A percentile compares a stretch with the other conserved stretches of the same genome.
phyloP scores from a whole-genome alignment of 2,329 filamentous ascomycete genomes.

The Paecilomyces sp. region DNA sequence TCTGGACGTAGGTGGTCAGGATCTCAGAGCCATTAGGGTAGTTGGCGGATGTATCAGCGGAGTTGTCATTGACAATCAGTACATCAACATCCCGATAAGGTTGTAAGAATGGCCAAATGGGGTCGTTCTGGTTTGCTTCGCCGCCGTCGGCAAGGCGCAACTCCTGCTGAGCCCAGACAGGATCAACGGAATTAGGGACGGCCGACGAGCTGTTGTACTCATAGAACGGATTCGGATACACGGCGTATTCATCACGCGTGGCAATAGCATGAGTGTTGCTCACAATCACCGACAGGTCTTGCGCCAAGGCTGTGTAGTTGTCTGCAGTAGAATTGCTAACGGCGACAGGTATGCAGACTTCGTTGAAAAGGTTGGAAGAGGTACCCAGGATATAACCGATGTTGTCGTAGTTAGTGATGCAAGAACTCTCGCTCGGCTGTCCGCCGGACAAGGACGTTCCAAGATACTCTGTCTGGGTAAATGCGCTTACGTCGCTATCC shows the following conservation, averaged over 20 bases:
- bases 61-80: slow-evolving; percentile 70
- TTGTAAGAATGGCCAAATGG: slow-evolving; percentile 66
- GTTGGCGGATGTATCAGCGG: slow-evolving; percentile 57
- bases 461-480: slow-evolving; percentile 53
- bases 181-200: slow-evolving; percentile 35
- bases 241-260: slow-evolving; percentile 37
- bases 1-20: slow-evolving; percentile 64
- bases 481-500: slow-evolving; percentile 54
- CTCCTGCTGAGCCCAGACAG: slow-evolving; percentile 42
- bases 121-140: slow-evolving; percentile 68
- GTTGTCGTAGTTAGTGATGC: slow-evolving; percentile 44
- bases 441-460: slow-evolving; percentile 53
- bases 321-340: not conserved
- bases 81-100: slow-evolving; percentile 63
- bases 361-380: slow-evolving; percentile 36
- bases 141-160: slow-evolving; percentile 70
- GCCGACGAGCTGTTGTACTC: slow-evolving; percentile 39
- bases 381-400: slow-evolving; percentile 43
- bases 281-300: not conserved
- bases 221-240: slow-evolving; percentile 57
- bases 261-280: slow-evolving; percentile 8
- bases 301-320: not conserved
- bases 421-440: slow-evolving; percentile 30
- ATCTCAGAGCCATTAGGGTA: slow-evolving; percentile 72
- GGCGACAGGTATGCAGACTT: slow-evolving; percentile 17